phyloP scores from a whole-genome alignment of 2,329 filamentous ascomycete species.

The Ascochyta koolunga region DNA sequence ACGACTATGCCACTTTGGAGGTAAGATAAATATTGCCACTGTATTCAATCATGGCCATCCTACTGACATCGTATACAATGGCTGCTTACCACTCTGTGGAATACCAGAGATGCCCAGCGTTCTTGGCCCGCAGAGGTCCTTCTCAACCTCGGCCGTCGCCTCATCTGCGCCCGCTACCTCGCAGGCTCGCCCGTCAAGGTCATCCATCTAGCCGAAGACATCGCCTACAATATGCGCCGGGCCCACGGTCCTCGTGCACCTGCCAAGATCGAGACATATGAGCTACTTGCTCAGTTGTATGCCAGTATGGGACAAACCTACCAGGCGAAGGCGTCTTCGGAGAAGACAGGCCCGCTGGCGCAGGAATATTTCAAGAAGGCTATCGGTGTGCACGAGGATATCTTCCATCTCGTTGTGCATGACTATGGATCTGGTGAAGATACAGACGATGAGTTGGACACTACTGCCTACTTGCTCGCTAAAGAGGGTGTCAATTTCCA shows the following conservation, averaged over 20 bases:
- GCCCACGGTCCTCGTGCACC: conserved; percentile 58
- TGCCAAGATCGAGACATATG: conserved; percentile 57
- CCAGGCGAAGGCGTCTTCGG: conserved; percentile 44
- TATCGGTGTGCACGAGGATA: conserved; percentile 38
- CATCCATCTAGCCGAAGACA: conserved; percentile 57
- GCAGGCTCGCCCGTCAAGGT: conserved; percentile 52
- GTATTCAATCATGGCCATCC: neutral
- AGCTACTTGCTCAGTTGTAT: conserved; percentile 58
- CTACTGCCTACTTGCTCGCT: conserved; percentile 44
- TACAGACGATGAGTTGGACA: conserved; percentile 44
- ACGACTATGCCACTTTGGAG: conserved; percentile 53
- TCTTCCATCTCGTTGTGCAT: conserved; percentile 41
- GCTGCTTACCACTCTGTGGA: conserved; percentile 48
- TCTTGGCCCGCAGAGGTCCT: conserved; percentile 49
- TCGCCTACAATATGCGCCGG: conserved; percentile 62
- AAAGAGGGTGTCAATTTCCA: conserved; percentile 43
- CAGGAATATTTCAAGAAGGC: conserved; percentile 50
- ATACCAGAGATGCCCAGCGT: conserved; percentile 41
- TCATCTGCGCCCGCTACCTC: conserved; percentile 60
- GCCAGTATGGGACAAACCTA: conserved; percentile 49
- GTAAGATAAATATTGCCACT: conserved; percentile 10
- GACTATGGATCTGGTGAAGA: conserved; percentile 32
- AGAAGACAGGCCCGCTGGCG: conserved; percentile 45
- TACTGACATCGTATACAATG: conserved; percentile 23
- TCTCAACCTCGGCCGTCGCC: conserved; percentile 59